Evolutionary conservation across 2,329 filamentous ascomycete genomes (phyloP), one percentile per base, ranked within the genome.

Genomic region (Microcera coccophila): DNA sequence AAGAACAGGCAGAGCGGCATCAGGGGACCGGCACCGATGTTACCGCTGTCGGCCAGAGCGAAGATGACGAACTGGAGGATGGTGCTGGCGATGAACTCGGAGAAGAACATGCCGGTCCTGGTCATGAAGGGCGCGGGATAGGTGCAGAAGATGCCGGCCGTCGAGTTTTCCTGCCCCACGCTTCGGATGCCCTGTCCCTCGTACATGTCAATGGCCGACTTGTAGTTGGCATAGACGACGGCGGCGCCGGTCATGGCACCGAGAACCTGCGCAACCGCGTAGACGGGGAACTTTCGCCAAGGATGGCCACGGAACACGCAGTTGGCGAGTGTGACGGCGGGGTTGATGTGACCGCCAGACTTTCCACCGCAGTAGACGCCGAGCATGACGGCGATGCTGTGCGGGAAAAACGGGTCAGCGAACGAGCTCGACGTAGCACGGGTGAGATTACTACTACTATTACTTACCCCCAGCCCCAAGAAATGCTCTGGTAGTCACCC

Each of bases 51-150:
- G 42, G 83, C 81, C 38, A 88, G 64, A 1, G 82, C 82, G 57
- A 85, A 87, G 36, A 89, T 85, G 47, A 81, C 71, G 55, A 87
- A 85, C 76, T 86, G 84, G 18, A 88, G 66, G 22, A 88, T 72
- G 1, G 81, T 67, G 44, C 76, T 82, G 14, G 82, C 80, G 38
- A 88, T 71, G 50, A 87, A 83, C 54, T 89, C 85, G 16, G 79
- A 83, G 57, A 87, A 85, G 65, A 87, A 85, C 65, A 84, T 79
- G 36, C 75, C 79, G 0, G 79, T 77, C 38, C 75, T 79, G 3
- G 78, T 82, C 70, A 87, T 73, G 62, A 87, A 85, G 0, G 67
- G 56, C 29, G 80, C 78, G 0, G 84, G 84, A 54, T 88, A 88
- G 0, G 85, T 87, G 70, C 79, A 84, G 61, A 88, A 88, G 50